Conservation (phyloP, 116 monocot genomes). For the Phalaenopsis hybrid region DNA sequence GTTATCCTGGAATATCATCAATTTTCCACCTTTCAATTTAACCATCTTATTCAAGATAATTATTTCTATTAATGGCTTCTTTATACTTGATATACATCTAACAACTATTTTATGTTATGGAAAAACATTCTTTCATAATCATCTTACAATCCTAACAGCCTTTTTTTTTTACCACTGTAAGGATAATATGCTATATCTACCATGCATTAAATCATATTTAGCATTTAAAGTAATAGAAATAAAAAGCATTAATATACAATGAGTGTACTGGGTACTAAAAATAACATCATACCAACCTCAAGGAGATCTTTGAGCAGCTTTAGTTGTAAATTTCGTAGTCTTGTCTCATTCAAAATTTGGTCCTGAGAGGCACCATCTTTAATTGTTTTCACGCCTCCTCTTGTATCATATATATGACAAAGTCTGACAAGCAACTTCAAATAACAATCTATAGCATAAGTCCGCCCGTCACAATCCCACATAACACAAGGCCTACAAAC, state of each 20-base stretch:
- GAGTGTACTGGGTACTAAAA: not conserved
- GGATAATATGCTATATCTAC: not conserved
- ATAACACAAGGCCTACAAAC: slow-evolving; percentile 94
- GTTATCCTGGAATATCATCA: no score
- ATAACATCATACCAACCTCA: slow-evolving; percentile 51
- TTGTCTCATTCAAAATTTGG: slow-evolving; percentile 96
- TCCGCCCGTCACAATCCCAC: slow-evolving; percentile 96
- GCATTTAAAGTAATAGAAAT: not conserved
- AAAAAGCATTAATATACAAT: not conserved
- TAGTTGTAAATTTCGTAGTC: slow-evolving; percentile 79
- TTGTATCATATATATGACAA: slow-evolving; percentile 98
- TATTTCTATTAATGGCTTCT: no score
- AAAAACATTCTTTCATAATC: no score
- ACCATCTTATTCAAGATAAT: no score
- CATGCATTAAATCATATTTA: not conserved
- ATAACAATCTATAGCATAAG: slow-evolving; percentile 98
- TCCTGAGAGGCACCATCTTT: slow-evolving; percentile 95
- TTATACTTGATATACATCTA: no score
- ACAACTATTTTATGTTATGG: no score
- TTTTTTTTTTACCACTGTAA: no score
- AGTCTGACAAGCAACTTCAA: slow-evolving; percentile 97
- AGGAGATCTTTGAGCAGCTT: slow-evolving; percentile 92
- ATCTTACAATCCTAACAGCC: no score
- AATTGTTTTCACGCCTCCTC: slow-evolving; percentile 93
- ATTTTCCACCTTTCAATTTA: no score